Percentiles rank a stretch among this genome's conserved stretches.
Conservation (phyloP, 73 alveolate genomes). For the Stentor coeruleus region DNA sequence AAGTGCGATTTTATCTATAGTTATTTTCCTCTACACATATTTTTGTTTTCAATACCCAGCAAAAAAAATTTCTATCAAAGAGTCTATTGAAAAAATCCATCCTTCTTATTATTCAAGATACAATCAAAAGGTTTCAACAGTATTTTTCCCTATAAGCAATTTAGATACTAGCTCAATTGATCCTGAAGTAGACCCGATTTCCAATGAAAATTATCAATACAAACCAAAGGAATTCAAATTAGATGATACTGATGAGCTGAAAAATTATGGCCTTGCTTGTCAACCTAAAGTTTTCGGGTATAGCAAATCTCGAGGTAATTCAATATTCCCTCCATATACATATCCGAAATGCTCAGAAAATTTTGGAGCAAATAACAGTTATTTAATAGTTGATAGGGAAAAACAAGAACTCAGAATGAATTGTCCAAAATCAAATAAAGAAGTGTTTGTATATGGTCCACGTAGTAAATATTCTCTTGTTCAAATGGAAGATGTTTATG, state of each 20-base stretch:
- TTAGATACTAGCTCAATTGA: too few relatives aligned
- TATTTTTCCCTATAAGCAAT: too few relatives aligned
- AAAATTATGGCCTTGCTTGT: neutral
- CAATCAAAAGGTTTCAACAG: too few relatives aligned
- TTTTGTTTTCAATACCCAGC: too few relatives aligned
- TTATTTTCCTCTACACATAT: too few relatives aligned
- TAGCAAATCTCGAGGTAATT: neutral
- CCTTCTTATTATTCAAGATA: too few relatives aligned
- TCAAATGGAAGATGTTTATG: neutral
- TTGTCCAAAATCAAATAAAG: neutral
- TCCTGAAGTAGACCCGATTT: too few relatives aligned
- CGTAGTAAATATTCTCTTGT: neutral
- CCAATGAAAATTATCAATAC: too few relatives aligned
- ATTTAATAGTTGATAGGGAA: neutral
- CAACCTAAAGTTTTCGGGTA: neutral
- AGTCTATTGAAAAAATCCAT: too few relatives aligned
- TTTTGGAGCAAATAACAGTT: neutral
- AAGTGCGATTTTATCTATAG: too few relatives aligned
- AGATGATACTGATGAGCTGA: neutral
- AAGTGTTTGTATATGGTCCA: neutral
- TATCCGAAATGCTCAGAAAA: neutral
- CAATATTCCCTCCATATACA: neutral
- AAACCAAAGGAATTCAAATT: too few relatives aligned
- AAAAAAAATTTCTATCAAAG: too few relatives aligned
- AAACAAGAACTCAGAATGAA: neutral